Evolutionary conservation across 768 basidiomycete genomes (phyloP).

Genomic region (Tricholoma furcatifolium): DNA sequence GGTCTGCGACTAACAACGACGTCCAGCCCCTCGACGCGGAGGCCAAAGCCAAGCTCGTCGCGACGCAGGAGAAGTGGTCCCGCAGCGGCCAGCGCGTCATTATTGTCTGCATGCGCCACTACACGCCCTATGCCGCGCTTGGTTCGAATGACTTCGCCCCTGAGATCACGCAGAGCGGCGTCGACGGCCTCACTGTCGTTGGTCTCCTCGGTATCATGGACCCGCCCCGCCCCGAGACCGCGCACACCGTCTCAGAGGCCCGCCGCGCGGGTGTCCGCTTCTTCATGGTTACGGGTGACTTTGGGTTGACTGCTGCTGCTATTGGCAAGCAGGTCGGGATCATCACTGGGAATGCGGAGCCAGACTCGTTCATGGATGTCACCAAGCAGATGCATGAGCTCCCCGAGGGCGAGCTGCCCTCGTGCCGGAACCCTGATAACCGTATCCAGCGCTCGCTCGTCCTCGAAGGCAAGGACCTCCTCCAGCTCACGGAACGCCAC

Average conservation of each 20-base stretch:
- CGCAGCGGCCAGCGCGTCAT: slow-evolving; percentile 53
- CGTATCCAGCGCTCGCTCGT: slow-evolving; percentile 35
- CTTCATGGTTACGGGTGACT: slow-evolving; percentile 60
- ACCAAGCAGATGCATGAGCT: slow-evolving; percentile 7
- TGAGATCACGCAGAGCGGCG: slow-evolving; percentile 38
- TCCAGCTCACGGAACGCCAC: slow-evolving; percentile 31
- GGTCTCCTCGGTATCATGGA: slow-evolving; percentile 57
- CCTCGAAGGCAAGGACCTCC: slow-evolving; percentile 43
- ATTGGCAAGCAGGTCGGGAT: slow-evolving; percentile 48
- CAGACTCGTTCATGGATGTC: slow-evolving; percentile 12
- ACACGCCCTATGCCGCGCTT: slow-evolving; percentile 19
- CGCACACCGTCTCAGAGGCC: slow-evolving; percentile 43
- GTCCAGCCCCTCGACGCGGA: slow-evolving; percentile 27
- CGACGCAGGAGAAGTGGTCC: slow-evolving; percentile 41
- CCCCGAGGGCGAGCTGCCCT: slow-evolving; percentile 3
- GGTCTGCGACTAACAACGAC: slow-evolving; percentile 14
- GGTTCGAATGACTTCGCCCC: slow-evolving; percentile 23
- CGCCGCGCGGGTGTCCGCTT: slow-evolving; percentile 50
- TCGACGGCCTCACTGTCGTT: slow-evolving; percentile 40
- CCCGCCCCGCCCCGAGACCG: slow-evolving; percentile 52
- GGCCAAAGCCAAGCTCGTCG: slow-evolving; percentile 19
- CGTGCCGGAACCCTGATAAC: slow-evolving; percentile 24
- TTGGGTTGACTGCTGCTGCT: slow-evolving; percentile 49
- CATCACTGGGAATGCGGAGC: slow-evolving; percentile 32
- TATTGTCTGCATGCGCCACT: slow-evolving; percentile 37